A percentile compares a stretch with the other conserved stretches of the same genome.
Conservation (phyloP, 306 rosid genomes). For the Acacia acuminata region DNA sequence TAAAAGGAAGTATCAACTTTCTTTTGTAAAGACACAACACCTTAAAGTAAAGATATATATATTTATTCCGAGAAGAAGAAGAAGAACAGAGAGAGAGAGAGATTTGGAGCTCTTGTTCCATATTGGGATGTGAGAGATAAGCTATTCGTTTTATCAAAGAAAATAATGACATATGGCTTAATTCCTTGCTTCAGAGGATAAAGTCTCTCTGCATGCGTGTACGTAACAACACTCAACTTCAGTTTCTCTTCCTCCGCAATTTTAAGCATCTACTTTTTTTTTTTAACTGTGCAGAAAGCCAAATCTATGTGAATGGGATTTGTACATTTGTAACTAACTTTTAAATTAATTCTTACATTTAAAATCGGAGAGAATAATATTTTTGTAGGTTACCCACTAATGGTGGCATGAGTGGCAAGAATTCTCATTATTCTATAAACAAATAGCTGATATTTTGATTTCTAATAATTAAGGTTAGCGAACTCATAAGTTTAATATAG, state of each 20-base stretch:
- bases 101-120: not conserved
- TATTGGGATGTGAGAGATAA: not conserved
- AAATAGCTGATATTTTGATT: too few species aligned
- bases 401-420: too few species aligned
- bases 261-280: too few species aligned
- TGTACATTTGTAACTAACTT: too few species aligned
- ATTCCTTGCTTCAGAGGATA: not conserved
- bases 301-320: too few species aligned
- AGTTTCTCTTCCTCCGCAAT: not conserved
- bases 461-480: too few species aligned
- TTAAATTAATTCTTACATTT: too few species aligned
- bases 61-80: constrained; percentile 13
- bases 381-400: too few species aligned
- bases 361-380: too few species aligned
- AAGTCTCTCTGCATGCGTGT: not conserved
- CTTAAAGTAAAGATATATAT: constrained; percentile 40
- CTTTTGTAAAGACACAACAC: constrained; percentile 64
- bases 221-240: not conserved
- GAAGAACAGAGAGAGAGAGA: not conserved
- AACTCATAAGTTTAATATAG: too few species aligned
- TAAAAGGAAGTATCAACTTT: constrained; percentile 32
- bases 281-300: not conserved
- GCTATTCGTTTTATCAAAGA: not conserved
- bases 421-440: too few species aligned
- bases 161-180: not conserved